These are phyloP conservation scores for Tuctoria greenei DNA, from an alignment of 176 grass and related monocot genomes.

Conservation along the genomic window DNA sequence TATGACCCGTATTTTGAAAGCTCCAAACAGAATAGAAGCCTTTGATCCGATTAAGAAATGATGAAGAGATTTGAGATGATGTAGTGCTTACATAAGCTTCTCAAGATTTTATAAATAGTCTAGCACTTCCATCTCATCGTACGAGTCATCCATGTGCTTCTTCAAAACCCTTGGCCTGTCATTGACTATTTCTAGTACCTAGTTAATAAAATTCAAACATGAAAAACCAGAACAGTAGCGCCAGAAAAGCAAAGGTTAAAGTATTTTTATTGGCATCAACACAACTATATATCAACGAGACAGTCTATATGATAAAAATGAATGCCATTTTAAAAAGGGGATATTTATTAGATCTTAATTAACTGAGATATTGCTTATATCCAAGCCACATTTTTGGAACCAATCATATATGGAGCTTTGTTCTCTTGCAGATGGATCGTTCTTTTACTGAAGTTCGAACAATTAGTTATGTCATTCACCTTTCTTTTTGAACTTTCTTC, in stretches of 20 bases:
- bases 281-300: neutral
- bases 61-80: conserved; percentile 6
- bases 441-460: neutral
- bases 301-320: neutral
- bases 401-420: too few species aligned
- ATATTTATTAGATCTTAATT: neutral
- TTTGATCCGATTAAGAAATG: conserved; percentile 4
- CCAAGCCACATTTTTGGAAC: neutral
- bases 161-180: conserved; percentile 74
- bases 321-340: neutral
- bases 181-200: conserved; percentile 95
- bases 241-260: conserved; percentile 14
- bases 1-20: neutral
- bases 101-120: conserved; percentile 55
- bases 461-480: neutral
- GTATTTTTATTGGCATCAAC: conserved; percentile 5
- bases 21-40: neutral
- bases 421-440: neutral
- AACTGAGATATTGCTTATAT: neutral
- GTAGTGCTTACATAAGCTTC: conserved; percentile 33
- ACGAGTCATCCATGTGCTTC: conserved; percentile 45
- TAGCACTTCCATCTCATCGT: conserved; percentile 61
- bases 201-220: conserved; percentile 29
- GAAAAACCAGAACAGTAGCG: neutral
- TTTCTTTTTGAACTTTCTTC: neutral